These are phyloP conservation scores for Austroboletus festivus DNA, from an alignment of 768 basidiomycete genomes.

Conservation along the genomic window DNA sequence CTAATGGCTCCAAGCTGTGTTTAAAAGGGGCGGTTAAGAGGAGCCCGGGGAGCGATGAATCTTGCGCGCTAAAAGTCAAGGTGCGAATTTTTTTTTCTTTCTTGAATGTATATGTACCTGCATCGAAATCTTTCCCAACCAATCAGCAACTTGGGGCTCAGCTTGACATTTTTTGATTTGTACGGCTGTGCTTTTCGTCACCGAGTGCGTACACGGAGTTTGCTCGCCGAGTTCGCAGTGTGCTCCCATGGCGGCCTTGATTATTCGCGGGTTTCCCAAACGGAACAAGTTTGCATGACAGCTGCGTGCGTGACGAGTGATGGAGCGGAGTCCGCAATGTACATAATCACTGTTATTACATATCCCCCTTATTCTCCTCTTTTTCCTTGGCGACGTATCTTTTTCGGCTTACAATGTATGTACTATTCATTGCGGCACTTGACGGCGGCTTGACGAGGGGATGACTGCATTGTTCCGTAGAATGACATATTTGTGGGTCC, in stretches of 20 bases:
- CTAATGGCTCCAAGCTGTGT: no score
- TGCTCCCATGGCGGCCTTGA: constrained; percentile 4
- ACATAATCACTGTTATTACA: neutral
- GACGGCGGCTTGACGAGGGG: constrained; percentile 6
- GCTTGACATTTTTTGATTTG: neutral
- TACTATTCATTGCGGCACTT: constrained; percentile 6
- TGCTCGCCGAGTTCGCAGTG: constrained; percentile 1
- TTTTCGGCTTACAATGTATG: constrained; percentile 4
- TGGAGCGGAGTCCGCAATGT: constrained; percentile 5
- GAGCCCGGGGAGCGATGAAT: constrained; percentile 10
- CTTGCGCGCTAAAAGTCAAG: constrained; percentile 12
- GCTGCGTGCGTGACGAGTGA: constrained; percentile 4
- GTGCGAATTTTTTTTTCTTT: constrained; percentile 3
- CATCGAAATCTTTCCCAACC: neutral
- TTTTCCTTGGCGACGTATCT: constrained; percentile 8
- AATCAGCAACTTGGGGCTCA: neutral
- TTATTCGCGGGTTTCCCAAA: constrained; percentile 9
- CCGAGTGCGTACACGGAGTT: constrained; percentile 3
- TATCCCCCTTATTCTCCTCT: neutral
- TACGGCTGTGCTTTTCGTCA: neutral
- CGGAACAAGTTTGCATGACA: constrained; percentile 8
- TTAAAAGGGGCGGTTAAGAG: neutral
- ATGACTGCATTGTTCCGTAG: constrained; percentile 2
- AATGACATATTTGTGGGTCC: constrained; percentile 2
- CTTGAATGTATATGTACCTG: neutral